A percentile compares a stretch with the other conserved stretches of the same genome.
Evolutionary conservation across 2,329 filamentous ascomycete species (phyloP).

Genomic region (Hypoxylon sp.): DNA sequence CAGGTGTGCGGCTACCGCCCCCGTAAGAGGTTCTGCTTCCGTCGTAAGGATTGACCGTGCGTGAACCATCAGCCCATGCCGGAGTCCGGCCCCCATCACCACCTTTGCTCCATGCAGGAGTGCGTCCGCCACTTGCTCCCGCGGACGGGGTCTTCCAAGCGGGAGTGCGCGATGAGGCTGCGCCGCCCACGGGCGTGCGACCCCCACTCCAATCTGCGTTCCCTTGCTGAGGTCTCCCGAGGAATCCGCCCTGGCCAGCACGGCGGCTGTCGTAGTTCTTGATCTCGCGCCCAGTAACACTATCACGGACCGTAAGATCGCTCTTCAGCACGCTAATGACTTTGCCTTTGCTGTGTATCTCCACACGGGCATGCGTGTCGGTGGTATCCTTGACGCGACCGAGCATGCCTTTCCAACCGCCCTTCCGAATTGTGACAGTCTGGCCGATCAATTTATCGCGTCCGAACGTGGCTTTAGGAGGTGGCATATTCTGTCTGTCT

Average conservation of each 20-base stretch:
- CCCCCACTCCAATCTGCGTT: constrained; percentile 71
- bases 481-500: constrained; percentile 68
- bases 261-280: constrained; percentile 71
- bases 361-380: constrained; percentile 86
- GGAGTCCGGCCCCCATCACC: constrained; percentile 74
- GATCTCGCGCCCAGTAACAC: constrained; percentile 80
- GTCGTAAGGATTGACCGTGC: constrained; percentile 78
- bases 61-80: constrained; percentile 76
- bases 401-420: constrained; percentile 90
- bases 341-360: constrained; percentile 95
- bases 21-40: constrained; percentile 84
- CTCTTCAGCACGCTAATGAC: constrained; percentile 86
- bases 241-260: constrained; percentile 55
- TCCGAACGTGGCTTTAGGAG: constrained; percentile 78
- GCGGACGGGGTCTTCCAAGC: constrained; percentile 77
- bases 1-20: constrained; percentile 76
- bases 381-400: constrained; percentile 97
- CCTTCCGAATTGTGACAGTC: constrained; percentile 88
- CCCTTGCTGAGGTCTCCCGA: constrained; percentile 58
- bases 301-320: constrained; percentile 87
- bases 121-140: constrained; percentile 64
- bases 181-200: constrained; percentile 75
- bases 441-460: constrained; percentile 89
- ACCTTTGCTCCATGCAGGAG: constrained; percentile 71
- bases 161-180: constrained; percentile 76